These are phyloP conservation scores for Paxillus ammoniavirescens DNA, from an alignment of 768 basidiomycete species.

Conservation along the genomic window DNA sequence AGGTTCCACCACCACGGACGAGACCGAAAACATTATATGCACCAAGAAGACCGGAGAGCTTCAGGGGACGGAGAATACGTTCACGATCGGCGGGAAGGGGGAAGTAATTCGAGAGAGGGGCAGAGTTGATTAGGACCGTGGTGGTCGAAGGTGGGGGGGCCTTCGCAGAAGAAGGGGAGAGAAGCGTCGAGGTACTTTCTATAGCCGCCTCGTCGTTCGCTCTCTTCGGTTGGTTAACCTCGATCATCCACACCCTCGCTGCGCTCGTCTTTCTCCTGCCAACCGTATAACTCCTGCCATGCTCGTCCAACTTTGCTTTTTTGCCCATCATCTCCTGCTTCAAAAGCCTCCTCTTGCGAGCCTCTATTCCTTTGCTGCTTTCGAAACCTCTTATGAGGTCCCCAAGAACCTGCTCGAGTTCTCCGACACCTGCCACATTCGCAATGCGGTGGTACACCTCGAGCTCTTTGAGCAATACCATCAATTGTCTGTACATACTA, in stretches of 20 bases:
- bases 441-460: slow-evolving; percentile 63
- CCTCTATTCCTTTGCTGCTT: slow-evolving; percentile 55
- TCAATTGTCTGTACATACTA: slow-evolving; percentile 65
- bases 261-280: slow-evolving; percentile 89
- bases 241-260: slow-evolving; percentile 93
- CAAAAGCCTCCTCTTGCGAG: slow-evolving; percentile 29
- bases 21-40: slow-evolving; percentile 79
- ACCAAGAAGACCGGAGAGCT: slow-evolving; percentile 78
- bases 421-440: slow-evolving; percentile 51
- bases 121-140: slow-evolving; percentile 82
- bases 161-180: slow-evolving; percentile 15
- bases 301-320: slow-evolving; percentile 61
- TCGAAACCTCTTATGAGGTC: slow-evolving; percentile 63
- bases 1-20: slow-evolving; percentile 84
- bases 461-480: slow-evolving; percentile 62
- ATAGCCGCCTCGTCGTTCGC: slow-evolving; percentile 3
- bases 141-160: slow-evolving; percentile 45
- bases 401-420: slow-evolving; percentile 49
- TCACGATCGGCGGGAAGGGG: slow-evolving; percentile 73
- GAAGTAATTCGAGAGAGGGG: slow-evolving; percentile 80
- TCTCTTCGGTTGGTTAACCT: slow-evolving; percentile 33
- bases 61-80: slow-evolving; percentile 77
- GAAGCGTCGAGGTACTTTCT: slow-evolving; percentile 13
- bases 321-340: slow-evolving; percentile 44
- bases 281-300: slow-evolving; percentile 82